Evolutionary conservation across 768 basidiomycete genomes (phyloP).

Genomic region (Termitomyces sp.): DNA sequence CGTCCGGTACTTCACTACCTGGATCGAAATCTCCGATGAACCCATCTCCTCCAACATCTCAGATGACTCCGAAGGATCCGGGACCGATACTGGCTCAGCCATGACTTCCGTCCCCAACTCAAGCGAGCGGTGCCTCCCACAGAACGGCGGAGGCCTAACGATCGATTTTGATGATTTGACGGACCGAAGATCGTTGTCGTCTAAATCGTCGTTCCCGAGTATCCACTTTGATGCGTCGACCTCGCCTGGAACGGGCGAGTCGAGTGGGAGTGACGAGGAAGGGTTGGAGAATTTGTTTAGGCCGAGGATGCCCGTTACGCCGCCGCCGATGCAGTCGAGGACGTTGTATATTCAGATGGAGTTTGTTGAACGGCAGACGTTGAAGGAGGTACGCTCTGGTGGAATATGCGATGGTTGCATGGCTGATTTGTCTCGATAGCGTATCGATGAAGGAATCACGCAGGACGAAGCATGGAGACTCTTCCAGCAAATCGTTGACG

Average conservation of each 20-base stretch:
- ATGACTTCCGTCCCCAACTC: conserved; percentile 54
- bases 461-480: conserved; percentile 89
- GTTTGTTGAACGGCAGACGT: conserved; percentile 87
- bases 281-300: conserved; percentile 35
- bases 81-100: conserved; percentile 37
- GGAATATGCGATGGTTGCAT: conserved; percentile 6
- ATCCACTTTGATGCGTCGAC: conserved; percentile 71
- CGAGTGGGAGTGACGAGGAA: conserved; percentile 37
- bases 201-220: conserved; percentile 66
- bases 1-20: conserved; percentile 89
- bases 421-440: conserved; percentile 33
- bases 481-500: conserved; percentile 88
- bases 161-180: conserved; percentile 65
- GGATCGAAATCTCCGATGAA: conserved; percentile 63
- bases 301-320: conserved; percentile 19
- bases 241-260: conserved; percentile 33
- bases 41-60: conserved; percentile 49
- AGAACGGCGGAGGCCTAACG: conserved; percentile 57
- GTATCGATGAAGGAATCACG: conserved; percentile 75
- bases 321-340: conserved; percentile 37
- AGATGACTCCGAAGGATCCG: conserved; percentile 42
- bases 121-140: conserved; percentile 34
- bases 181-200: conserved; percentile 53
- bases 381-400: conserved; percentile 64
- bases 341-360: conserved; percentile 97